phyloP scores from a whole-genome alignment of 2,329 filamentous ascomycete species.

The Exophiala mesophila region DNA sequence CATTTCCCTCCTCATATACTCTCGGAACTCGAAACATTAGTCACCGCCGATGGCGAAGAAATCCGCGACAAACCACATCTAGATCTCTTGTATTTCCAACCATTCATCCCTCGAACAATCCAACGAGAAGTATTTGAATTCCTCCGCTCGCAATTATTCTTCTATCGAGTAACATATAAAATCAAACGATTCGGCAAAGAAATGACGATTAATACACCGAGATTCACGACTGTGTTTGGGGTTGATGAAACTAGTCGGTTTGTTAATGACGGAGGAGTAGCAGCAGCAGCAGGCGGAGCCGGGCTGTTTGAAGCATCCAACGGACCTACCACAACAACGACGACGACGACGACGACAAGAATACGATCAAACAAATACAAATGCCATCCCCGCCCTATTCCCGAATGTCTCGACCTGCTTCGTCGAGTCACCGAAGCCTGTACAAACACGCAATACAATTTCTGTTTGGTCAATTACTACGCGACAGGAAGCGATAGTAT shows the following conservation, averaged over 20 bases:
- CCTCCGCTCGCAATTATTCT: constrained; percentile 65
- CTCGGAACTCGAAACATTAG: constrained; percentile 34
- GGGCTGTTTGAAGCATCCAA: constrained; percentile 15
- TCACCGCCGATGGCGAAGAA: constrained; percentile 47
- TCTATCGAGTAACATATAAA: constrained; percentile 69
- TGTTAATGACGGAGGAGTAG: constrained; percentile 11
- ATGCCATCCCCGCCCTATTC: constrained; percentile 64
- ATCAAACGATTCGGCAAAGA: constrained; percentile 62
- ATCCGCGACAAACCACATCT: constrained; percentile 67
- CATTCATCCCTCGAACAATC: constrained; percentile 58
- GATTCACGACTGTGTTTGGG: constrained; percentile 60
- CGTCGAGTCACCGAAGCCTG: constrained; percentile 59
- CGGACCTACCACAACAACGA: constrained; percentile 34
- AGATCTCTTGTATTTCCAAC: constrained; percentile 70
- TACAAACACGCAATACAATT: constrained; percentile 67
- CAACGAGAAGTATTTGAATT: constrained; percentile 63
- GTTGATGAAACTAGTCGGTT: constrained; percentile 62
- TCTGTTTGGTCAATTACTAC: constrained; percentile 80
- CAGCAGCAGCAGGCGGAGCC: too few species aligned
- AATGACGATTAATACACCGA: constrained; percentile 58
- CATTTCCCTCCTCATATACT: constrained; percentile 43
- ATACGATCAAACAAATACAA: constrained; percentile 48
- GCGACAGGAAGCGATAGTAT: constrained; percentile 72
- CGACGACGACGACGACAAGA: too few species aligned
- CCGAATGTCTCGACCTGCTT: constrained; percentile 62